phyloP scores from a whole-genome alignment of 2,329 filamentous ascomycete genomes.

The Sporothrix protearum region DNA sequence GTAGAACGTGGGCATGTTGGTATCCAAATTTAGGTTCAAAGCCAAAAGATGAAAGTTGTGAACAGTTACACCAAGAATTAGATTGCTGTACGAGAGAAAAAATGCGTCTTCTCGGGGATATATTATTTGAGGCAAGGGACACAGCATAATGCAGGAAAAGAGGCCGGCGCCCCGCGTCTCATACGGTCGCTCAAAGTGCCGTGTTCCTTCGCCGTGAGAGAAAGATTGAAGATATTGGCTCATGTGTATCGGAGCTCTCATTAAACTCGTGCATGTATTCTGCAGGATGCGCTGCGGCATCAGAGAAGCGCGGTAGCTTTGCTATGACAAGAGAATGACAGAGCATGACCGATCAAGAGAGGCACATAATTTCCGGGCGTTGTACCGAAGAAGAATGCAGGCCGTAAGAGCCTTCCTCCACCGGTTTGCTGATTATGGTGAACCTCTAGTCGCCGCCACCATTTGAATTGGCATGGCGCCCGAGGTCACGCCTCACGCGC shows the following conservation, averaged over 20 bases:
- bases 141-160: not conserved
- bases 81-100: not conserved
- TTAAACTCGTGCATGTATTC: not conserved
- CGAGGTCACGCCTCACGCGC: constrained; percentile 62
- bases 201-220: not conserved
- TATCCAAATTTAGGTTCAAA: not conserved
- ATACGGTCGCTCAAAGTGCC: constrained; percentile 1
- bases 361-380: not conserved
- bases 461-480: constrained; percentile 32
- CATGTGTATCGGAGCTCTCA: not conserved
- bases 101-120: not conserved
- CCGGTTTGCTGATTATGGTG: not conserved
- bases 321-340: constrained; percentile 8
- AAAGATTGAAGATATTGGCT: not conserved
- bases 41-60: not conserved
- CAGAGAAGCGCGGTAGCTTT: not conserved
- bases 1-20: not conserved
- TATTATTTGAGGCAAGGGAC: not conserved
- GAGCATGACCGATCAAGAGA: constrained; percentile 14
- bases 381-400: not conserved
- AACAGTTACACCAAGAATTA: not conserved
- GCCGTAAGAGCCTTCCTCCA: not conserved
- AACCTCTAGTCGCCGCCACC: not conserved
- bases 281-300: not conserved
- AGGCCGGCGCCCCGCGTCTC: not conserved